Evolutionary conservation across 768 basidiomycete species (phyloP).

Genomic region (Boletus patriciae): DNA sequence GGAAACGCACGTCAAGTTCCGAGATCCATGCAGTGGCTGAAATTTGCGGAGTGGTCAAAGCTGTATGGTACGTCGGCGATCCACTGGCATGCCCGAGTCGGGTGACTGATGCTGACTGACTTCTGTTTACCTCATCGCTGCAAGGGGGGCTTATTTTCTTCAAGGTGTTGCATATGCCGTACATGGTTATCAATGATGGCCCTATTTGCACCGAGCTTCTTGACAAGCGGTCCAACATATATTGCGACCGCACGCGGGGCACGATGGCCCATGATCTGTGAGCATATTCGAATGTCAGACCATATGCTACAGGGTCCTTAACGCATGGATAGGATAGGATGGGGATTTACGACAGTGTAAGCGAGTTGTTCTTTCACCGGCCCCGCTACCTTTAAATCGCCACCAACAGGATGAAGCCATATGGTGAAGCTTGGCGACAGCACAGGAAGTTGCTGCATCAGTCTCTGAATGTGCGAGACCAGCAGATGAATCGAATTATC

Average conservation of each 20-base stretch:
- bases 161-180: slow-evolving; percentile 3
- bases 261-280: slow-evolving; percentile 4
- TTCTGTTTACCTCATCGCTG: background rate
- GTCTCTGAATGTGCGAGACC: background rate
- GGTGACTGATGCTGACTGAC: background rate
- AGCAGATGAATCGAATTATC: background rate
- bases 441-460: background rate
- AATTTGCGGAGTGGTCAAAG: slow-evolving; percentile 1
- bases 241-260: slow-evolving; percentile 2
- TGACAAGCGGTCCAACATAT: slow-evolving; percentile 7
- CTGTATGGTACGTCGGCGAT: background rate
- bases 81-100: too few relatives aligned
- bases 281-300: background rate
- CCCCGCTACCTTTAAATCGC: too few relatives aligned
- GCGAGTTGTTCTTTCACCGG: background rate
- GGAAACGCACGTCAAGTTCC: slow-evolving; percentile 6
- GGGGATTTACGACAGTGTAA: slow-evolving; percentile 8
- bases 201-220: background rate
- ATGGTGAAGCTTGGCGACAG: background rate
- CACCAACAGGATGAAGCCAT: background rate
- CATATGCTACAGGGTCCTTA: background rate
- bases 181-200: slow-evolving; percentile 5
- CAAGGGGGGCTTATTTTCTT: slow-evolving; percentile 3
- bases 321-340: background rate
- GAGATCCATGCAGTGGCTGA: slow-evolving; percentile 3